Evolutionary conservation across 805 yeast genomes (phyloP), one percentile per base, ranked within the genome.

Genomic region (Yamadazyma takamatsuzukensis): DNA sequence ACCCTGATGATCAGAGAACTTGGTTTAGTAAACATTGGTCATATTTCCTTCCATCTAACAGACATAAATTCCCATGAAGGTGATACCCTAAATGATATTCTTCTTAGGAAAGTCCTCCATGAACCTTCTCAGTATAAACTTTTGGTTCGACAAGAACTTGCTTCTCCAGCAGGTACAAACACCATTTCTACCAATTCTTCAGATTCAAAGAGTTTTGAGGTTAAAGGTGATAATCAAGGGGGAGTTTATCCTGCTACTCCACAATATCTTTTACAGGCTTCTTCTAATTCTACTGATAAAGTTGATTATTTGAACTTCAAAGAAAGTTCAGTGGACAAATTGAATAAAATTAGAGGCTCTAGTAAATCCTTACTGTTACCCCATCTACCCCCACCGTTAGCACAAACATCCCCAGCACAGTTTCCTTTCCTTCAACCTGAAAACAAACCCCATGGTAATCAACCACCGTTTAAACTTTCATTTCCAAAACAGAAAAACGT

Each of bases 31-130:
- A 49, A 54, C 7, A 47, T 55, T 3, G 65, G 66, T 4, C 27
- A 19, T 3, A 48, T 61, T 11, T 51, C 70, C 2, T 64, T 77
- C 25, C 82, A 80, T 42, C 54, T 86, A 40, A 82, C 95, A 0
- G 95, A 86, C 32, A 76, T 78, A 51, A 76, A 78, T 14, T 63
- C 78, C 30, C 66, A 68, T 11, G 68, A 72, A 18, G 90, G 88
- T 18, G 71, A 61, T 4, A 64, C 77, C 0, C 45, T 83, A 13
- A 71, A 78, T 15, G 64, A 64, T 2, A 45, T 70, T 1, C 36
- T 80, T 3, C 60, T 61, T 2, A 40, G 43, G 2, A 44, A 74
- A 2, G 44, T 72, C 8, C 48, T 53, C 1, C 10, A 19, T 10
- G 24, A 18, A 12, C 47, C 58, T 6, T 51, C 55, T 21, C 40